Conservation (phyloP, 176 grass and related monocot species). For the Phoenix dactylifera region DNA sequence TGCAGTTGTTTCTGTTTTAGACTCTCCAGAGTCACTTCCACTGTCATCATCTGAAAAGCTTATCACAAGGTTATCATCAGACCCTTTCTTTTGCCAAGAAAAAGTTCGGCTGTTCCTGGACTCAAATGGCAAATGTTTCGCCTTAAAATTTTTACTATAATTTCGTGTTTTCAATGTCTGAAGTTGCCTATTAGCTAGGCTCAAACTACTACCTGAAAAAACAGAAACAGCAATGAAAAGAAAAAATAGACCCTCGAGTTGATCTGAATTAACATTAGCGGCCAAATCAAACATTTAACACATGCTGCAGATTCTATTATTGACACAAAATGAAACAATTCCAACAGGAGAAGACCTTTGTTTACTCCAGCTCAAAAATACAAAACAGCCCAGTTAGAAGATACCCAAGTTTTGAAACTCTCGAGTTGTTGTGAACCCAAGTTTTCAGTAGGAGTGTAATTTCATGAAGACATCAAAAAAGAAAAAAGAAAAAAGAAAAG, state of each 20-base stretch:
- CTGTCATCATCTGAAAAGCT: constrained; percentile 91
- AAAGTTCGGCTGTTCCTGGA: constrained; percentile 53
- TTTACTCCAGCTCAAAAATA: too few relatives aligned
- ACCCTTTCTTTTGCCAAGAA: constrained; percentile 62
- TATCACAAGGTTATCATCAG: constrained; percentile 78
- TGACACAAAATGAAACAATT: too few relatives aligned
- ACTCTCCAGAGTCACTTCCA: constrained; percentile 49
- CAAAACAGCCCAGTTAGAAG: too few relatives aligned
- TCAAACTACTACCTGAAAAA: constrained; percentile 42
- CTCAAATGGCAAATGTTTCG: constrained; percentile 53
- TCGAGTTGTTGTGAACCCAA: too few relatives aligned
- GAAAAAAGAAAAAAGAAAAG: too few relatives aligned
- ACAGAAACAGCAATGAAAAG: neutral
- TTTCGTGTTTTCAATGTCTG: constrained; percentile 30
- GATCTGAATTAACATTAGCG: neutral
- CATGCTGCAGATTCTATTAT: too few relatives aligned
- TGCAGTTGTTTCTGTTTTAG: constrained; percentile 19
- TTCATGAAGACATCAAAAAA: too few relatives aligned
- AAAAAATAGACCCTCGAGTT: neutral
- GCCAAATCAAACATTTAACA: neutral
- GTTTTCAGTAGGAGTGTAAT: too few relatives aligned
- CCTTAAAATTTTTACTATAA: constrained; percentile 45
- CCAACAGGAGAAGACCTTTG: too few relatives aligned
- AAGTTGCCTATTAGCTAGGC: constrained; percentile 21
- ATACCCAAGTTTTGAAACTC: too few relatives aligned